phyloP scores from a whole-genome alignment of 1,139 yeast genomes.

The Debaryomycetaceae sp. region DNA sequence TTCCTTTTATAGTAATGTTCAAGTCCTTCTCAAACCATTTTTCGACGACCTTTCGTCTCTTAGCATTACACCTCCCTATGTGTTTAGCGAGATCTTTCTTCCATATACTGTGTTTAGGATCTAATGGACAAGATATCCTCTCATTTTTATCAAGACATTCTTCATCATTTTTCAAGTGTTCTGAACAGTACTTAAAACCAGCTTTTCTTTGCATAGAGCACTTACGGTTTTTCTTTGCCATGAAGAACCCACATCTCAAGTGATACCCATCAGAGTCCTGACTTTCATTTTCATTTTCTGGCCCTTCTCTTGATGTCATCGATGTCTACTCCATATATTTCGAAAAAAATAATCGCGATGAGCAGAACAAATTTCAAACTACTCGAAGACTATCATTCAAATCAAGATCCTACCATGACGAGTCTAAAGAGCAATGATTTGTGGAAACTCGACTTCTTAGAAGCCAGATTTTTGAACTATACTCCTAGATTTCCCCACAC shows the following conservation, averaged over 20 bases:
- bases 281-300: conserved; percentile 2
- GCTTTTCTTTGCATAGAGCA: conserved; percentile 63
- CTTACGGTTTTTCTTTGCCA: conserved; percentile 46
- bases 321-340: neutral
- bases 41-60: conserved; percentile 28
- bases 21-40: conserved; percentile 43
- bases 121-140: conserved; percentile 76
- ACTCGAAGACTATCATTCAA: neutral
- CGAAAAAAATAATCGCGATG: conserved; percentile 1
- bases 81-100: conserved; percentile 54
- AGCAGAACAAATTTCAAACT: neutral
- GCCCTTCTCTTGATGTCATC: neutral
- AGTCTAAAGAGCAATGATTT: conserved; percentile 15
- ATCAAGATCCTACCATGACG: conserved; percentile 2
- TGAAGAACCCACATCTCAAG: conserved; percentile 43
- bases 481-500: conserved; percentile 57
- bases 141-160: conserved; percentile 16
- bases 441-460: conserved; percentile 53
- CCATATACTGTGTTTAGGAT: conserved; percentile 74
- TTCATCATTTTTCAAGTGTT: conserved; percentile 42
- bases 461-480: conserved; percentile 40
- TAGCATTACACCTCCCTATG: conserved; percentile 57
- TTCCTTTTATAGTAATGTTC: conserved; percentile 23
- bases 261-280: conserved; percentile 7
- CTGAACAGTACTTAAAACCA: conserved; percentile 56